Evolutionary conservation across 148 eudicot species (phyloP).

Genomic region (Rhododendron griersonianum): DNA sequence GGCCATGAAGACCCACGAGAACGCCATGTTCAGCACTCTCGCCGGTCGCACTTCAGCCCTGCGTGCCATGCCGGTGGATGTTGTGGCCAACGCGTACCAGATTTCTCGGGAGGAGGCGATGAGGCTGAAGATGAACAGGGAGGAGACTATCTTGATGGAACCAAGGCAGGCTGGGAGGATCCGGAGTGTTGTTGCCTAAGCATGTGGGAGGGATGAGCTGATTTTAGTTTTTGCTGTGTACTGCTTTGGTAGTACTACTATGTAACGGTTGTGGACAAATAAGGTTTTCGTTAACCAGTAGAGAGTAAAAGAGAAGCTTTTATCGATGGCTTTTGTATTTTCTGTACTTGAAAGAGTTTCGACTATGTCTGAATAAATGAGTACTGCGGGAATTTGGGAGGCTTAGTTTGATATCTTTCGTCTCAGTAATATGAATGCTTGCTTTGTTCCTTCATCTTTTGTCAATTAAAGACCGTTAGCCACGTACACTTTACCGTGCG

Average conservation of each 20-base stretch:
- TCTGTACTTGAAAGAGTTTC: background rate
- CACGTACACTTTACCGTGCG: no score
- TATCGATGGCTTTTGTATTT: background rate
- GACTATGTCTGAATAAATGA: background rate
- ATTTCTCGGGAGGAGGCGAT: slow-evolving; percentile 44
- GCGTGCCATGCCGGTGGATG: slow-evolving; percentile 51
- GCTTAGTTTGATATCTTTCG: background rate
- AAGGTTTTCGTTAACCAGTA: background rate
- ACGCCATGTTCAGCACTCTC: slow-evolving; percentile 51
- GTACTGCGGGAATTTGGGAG: background rate
- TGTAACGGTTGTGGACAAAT: background rate
- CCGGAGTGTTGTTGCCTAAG: slow-evolving; percentile 33
- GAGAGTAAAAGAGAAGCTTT: background rate
- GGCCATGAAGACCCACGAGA: slow-evolving; percentile 58
- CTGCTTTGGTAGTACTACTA: no score
- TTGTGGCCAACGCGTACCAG: slow-evolving; percentile 50
- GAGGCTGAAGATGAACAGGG: slow-evolving; percentile 42
- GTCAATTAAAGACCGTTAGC: no score
- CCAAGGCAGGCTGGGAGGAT: slow-evolving; percentile 14
- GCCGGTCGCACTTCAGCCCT: slow-evolving; percentile 65
- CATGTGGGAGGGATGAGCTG: background rate
- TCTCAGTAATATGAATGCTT: no score
- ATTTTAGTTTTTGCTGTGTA: background rate
- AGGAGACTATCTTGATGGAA: slow-evolving; percentile 42
- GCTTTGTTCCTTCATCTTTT: no score